These are phyloP conservation scores for Cladosporium austrohemisphaericum DNA, from an alignment of 2,329 filamentous ascomycete species.

Conservation along the genomic window DNA sequence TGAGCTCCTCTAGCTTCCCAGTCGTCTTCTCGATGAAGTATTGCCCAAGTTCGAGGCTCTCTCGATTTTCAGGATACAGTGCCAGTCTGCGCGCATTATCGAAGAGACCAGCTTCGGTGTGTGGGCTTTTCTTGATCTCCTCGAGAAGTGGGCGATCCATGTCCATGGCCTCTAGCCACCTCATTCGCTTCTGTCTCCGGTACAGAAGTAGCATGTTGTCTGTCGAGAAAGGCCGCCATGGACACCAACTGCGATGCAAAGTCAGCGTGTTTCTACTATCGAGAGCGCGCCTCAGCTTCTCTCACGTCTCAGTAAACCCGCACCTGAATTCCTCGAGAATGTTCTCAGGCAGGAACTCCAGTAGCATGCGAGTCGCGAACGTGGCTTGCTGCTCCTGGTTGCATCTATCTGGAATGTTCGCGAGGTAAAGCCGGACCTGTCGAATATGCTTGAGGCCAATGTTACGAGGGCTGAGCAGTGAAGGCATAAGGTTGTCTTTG, in stretches of 20 bases:
- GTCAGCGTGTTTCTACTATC: constrained; percentile 22
- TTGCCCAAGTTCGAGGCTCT: constrained; percentile 43
- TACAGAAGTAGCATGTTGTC: constrained; percentile 48
- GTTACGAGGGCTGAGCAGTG: constrained; percentile 46
- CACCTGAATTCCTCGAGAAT: constrained; percentile 46
- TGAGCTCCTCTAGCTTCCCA: constrained; percentile 43
- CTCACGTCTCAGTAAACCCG: constrained; percentile 14
- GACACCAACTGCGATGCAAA: constrained; percentile 40
- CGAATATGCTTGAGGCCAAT: constrained; percentile 46
- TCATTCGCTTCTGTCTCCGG: constrained; percentile 47
- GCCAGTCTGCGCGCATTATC: constrained; percentile 42
- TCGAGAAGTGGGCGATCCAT: constrained; percentile 42
- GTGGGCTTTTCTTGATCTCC: constrained; percentile 40
- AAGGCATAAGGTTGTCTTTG: constrained; percentile 42
- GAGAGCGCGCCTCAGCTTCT: constrained; percentile 12
- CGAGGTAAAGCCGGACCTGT: constrained; percentile 46
- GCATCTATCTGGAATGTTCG: constrained; percentile 42
- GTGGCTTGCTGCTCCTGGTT: constrained; percentile 43
- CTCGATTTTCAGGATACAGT: constrained; percentile 45
- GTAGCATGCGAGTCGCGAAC: constrained; percentile 46
- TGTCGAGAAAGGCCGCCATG: constrained; percentile 46
- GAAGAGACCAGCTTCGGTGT: constrained; percentile 39
- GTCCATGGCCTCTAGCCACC: constrained; percentile 47
- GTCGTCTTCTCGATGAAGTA: constrained; percentile 42
- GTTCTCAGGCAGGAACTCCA: constrained; percentile 48